phyloP scores from a whole-genome alignment of 345 rosid genomes.

The Brassica carinata region DNA sequence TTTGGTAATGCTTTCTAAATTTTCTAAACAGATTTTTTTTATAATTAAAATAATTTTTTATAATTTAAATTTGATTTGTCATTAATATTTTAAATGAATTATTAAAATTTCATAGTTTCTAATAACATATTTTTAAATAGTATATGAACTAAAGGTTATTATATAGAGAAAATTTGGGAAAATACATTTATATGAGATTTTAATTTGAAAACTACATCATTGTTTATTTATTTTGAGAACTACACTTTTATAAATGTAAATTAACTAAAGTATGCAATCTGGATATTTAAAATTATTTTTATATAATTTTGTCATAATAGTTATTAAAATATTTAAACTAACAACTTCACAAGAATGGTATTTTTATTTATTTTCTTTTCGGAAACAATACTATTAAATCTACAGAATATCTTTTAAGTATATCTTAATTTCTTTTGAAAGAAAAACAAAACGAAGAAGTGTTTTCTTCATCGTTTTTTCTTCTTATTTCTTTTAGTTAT shows the following conservation, averaged over 20 bases:
- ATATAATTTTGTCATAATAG: no score
- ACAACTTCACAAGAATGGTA: no score
- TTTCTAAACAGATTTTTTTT: no score
- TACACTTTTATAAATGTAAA: background rate
- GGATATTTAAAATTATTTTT: no score
- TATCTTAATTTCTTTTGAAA: background rate
- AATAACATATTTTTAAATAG: no score
- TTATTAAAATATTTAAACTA: no score
- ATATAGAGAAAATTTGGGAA: background rate
- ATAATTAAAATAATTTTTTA: no score
- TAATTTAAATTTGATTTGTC: no score
- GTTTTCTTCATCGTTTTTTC: background rate
- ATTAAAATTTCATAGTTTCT: no score
- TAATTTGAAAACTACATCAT: background rate
- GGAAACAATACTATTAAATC: background rate
- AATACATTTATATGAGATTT: background rate
- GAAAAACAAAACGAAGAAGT: background rate
- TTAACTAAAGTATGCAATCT: background rate
- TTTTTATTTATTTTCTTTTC: background rate
- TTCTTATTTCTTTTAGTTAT: background rate
- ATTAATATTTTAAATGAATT: no score
- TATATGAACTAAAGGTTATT: no score
- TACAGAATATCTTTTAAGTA: background rate
- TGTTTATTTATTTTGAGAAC: background rate
- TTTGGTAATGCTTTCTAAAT: no score